Conservation (phyloP, 129 eudicot genomes). For the Pittosporum tobira region DNA sequence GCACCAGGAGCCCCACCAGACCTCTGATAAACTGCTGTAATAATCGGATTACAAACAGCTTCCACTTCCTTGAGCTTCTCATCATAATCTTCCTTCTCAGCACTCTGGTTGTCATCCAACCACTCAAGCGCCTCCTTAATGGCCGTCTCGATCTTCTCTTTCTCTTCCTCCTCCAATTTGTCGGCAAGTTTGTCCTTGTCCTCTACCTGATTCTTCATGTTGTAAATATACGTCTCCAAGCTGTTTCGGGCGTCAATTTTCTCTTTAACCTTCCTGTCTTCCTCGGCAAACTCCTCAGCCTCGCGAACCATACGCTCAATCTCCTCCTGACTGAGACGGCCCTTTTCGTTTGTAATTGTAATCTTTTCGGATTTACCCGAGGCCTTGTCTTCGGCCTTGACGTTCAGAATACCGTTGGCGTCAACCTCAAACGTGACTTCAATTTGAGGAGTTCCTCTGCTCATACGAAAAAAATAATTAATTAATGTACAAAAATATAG, state of each 20-base stretch:
- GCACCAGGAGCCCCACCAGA: constrained; percentile 55
- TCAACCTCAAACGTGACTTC: constrained; percentile 87
- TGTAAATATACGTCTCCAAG: constrained; percentile 66
- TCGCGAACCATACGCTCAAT: constrained; percentile 74
- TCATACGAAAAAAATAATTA: background rate
- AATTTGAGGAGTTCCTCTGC: constrained; percentile 81
- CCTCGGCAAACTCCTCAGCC: constrained; percentile 87
- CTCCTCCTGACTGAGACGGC: constrained; percentile 74
- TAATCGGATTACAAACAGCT: constrained; percentile 71
- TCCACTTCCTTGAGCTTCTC: constrained; percentile 83
- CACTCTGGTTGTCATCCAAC: constrained; percentile 70
- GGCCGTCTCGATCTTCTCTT: constrained; percentile 70
- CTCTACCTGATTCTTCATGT: constrained; percentile 61
- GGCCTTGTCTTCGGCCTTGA: constrained; percentile 78
- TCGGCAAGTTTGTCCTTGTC: constrained; percentile 70
- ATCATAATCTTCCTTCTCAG: constrained; percentile 79
- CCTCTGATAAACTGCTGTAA: constrained; percentile 69
- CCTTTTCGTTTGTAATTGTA: constrained; percentile 76
- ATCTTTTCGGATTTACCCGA: constrained; percentile 62
- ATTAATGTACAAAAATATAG: background rate
- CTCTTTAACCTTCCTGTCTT: constrained; percentile 72
- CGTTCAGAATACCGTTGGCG: constrained; percentile 75
- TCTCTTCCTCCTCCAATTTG: constrained; percentile 62
- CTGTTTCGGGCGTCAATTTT: constrained; percentile 69
- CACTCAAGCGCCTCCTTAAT: constrained; percentile 78